Evolutionary conservation across 192 early-diverging fungal species (phyloP).

Genomic region (Lobulomyces angularis): DNA sequence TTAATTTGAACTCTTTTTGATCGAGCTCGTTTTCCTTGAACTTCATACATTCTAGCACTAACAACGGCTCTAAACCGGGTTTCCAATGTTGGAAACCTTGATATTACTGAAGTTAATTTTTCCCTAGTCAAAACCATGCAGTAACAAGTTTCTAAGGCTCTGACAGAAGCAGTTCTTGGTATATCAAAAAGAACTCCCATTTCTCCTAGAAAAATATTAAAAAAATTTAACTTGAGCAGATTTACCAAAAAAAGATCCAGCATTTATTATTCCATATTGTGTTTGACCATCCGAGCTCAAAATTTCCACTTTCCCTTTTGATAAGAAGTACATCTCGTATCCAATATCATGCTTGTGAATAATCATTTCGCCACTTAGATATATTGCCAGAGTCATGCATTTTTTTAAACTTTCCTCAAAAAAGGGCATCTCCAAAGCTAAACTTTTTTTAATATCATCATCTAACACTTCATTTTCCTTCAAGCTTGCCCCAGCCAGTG

Average conservation of each 20-base stretch:
- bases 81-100: constrained; percentile 22
- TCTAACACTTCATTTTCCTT: too few species aligned
- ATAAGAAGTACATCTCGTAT: constrained; percentile 31
- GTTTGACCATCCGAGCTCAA: constrained; percentile 20
- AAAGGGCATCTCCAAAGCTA: constrained; percentile 25
- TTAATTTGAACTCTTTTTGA: too few species aligned
- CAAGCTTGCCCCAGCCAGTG: too few species aligned
- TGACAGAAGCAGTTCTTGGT: constrained; percentile 30
- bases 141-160: constrained; percentile 18
- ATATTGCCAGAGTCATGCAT: constrained; percentile 23
- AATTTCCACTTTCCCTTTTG: constrained; percentile 30
- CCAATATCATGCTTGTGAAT: constrained; percentile 30
- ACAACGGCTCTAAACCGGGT: constrained; percentile 17
- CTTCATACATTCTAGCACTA: too few species aligned
- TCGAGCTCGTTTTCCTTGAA: too few species aligned
- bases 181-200: constrained; percentile 34
- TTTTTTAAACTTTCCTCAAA: constrained; percentile 22
- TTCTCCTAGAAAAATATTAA: constrained; percentile 12
- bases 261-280: constrained; percentile 20
- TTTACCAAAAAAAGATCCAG: constrained; percentile 33
- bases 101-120: constrained; percentile 18
- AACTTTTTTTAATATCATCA: too few species aligned
- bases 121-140: constrained; percentile 29
- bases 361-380: constrained; percentile 18
- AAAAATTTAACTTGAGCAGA: neutral